Conservation (phyloP, 2,329 filamentous ascomycete species). For the Cryphonectria radicalis region DNA sequence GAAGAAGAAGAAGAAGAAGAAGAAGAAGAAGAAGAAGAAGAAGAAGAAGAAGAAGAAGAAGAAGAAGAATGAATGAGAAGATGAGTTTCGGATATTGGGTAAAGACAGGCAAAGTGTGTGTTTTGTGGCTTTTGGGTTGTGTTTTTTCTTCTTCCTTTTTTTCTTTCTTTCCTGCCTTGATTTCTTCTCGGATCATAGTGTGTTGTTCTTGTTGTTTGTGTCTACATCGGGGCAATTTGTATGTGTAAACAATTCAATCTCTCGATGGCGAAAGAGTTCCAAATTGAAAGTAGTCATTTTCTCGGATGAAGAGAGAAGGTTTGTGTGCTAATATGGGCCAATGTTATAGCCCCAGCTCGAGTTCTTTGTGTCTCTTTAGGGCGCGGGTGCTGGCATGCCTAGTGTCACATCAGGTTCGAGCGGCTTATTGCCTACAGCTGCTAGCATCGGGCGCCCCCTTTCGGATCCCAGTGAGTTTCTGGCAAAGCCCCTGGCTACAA, state of each 20-base stretch:
- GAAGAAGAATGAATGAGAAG: too few relatives aligned
- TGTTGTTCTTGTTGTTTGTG: not conserved
- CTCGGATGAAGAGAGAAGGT: not conserved
- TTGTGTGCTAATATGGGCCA: not conserved
- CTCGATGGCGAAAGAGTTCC: not conserved
- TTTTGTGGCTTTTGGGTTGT: not conserved
- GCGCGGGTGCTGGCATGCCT: conserved; percentile 11
- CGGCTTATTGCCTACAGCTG: not conserved
- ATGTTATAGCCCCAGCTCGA: not conserved
- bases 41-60: too few relatives aligned
- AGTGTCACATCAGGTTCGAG: conserved; percentile 3
- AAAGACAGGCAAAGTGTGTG: not conserved
- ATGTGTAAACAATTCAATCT: not conserved
- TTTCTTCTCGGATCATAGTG: not conserved
- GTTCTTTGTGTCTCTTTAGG: not conserved
- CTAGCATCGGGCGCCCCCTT: not conserved
- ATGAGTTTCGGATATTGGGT: not conserved
- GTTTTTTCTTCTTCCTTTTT: not conserved
- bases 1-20: too few relatives aligned
- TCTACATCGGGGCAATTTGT: not conserved
- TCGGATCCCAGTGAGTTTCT: not conserved
- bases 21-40: too few relatives aligned
- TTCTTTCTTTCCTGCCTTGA: not conserved
- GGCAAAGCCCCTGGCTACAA: conserved; percentile 1
- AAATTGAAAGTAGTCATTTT: not conserved